Base-by-base conservation (phyloP, 306 rosid genomes). In the Astragalus glycyphyllos region DNA sequence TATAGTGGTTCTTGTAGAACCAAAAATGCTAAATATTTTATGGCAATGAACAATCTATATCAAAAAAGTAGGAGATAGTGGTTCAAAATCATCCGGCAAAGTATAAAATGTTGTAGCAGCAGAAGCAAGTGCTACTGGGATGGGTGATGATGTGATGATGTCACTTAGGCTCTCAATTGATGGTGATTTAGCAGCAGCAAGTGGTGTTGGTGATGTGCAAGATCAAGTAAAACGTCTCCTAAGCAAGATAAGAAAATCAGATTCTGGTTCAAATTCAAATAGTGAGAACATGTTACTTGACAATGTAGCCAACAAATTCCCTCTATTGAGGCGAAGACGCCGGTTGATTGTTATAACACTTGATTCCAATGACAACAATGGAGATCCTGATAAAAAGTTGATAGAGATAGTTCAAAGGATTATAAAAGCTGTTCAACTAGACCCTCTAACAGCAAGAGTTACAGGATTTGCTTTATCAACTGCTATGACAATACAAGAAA, bases 131-230 rank as follows among this genome's bases (percentile, higher is more conserved):
- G 29, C 29, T 23, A 23, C 29, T n/a, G n/a, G n/a, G n/a, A n/a
- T n/a, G n/a, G n/a, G n/a, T n/a, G n/a, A n/a, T n/a, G n/a, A n/a
- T n/a, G n/a, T n/a, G n/a, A n/a, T n/a, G n/a, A 71, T 77, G 77
- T 77, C 82, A 5, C 82, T 77, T 48, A 71, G 82, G 62, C 77
- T 77, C 17, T 77, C 82, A 26, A 71, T 77, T 38, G 82, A 77
- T 12, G 82, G 40, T 1, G 82, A 77, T 41, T 70, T 69, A 8
- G 76, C 71, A 2, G 77, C 55, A 9, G 32, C 53, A 13, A 26
- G 67, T 16, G 47, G 46, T 0, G n/a, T 35, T 2, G 32, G 68
- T 42, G 80, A 76, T 3, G 13, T 31, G 40, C 80, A 77, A 77
- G 82, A 77, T 31, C 82, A 77, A 54, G 82, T 77, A 61, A 77